A percentile compares a stretch with the other conserved stretches of the same genome.
These are phyloP conservation scores for Claviceps capensis DNA, from an alignment of 2,329 filamentous ascomycete genomes.

Conservation along the genomic window DNA sequence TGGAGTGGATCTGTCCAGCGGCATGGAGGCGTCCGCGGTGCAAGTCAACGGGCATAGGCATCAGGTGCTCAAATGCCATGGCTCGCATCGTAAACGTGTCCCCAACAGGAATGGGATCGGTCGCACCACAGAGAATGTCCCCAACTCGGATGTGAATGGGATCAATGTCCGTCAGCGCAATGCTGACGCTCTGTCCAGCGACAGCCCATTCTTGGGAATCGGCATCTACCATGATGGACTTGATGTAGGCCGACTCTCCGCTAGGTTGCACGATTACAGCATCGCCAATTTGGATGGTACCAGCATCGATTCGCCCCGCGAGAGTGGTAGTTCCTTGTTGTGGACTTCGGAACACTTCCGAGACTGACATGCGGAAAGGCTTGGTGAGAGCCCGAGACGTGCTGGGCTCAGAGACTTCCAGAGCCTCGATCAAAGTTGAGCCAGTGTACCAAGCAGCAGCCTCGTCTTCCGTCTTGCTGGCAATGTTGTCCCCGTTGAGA, in stretches of 20 bases:
- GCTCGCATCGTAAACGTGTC: conserved; percentile 71
- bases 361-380: conserved; percentile 74
- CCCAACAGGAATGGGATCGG: conserved; percentile 53
- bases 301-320: conserved; percentile 73
- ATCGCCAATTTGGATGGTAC: conserved; percentile 75
- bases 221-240: conserved; percentile 64
- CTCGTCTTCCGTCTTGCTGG: conserved; percentile 38
- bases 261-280: conserved; percentile 66
- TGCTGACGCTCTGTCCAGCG: conserved; percentile 72
- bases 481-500: conserved; percentile 77
- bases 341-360: conserved; percentile 71
- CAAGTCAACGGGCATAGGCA: conserved; percentile 80
- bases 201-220: conserved; percentile 75
- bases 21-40: conserved; percentile 75
- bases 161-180: conserved; percentile 81
- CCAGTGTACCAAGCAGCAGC: conserved; percentile 68
- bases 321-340: conserved; percentile 74
- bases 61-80: conserved; percentile 76
- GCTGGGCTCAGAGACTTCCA: conserved; percentile 70
- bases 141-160: conserved; percentile 68
- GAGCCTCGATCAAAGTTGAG: conserved; percentile 63
- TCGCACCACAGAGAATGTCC: conserved; percentile 68
- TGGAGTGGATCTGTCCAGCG: conserved; percentile 56
- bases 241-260: conserved; percentile 67
- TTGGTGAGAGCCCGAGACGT: conserved; percentile 53